These are phyloP conservation scores for Leucogyrophana mollusca DNA, from an alignment of 768 basidiomycete species.

Conservation along the genomic window DNA sequence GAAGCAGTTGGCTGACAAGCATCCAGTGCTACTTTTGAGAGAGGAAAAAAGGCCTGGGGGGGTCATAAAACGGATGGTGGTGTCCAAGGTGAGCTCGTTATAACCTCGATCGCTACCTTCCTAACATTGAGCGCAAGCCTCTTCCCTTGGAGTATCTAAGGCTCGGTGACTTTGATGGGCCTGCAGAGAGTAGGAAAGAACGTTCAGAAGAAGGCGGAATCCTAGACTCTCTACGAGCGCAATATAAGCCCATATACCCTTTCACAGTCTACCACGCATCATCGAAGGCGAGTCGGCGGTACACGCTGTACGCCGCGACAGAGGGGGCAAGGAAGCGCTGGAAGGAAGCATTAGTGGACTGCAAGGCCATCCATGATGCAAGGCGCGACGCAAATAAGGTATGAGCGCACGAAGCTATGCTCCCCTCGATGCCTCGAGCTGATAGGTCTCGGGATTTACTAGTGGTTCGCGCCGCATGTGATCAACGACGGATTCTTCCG, in stretches of 20 bases:
- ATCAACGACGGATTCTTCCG: constrained; percentile 67
- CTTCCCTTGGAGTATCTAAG: constrained; percentile 79
- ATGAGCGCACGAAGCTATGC: too few relatives aligned
- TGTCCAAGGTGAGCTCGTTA: constrained; percentile 52
- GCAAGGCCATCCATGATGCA: constrained; percentile 61
- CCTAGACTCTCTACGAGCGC: constrained; percentile 52
- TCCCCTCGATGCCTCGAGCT: not conserved
- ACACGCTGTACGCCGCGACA: constrained; percentile 67
- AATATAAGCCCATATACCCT: constrained; percentile 61
- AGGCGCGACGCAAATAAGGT: constrained; percentile 77
- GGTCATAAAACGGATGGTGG: constrained; percentile 47
- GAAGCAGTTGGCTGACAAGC: constrained; percentile 7
- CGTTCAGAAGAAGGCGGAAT: constrained; percentile 56
- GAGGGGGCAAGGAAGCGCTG: constrained; percentile 63
- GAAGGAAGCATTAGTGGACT: constrained; percentile 57
- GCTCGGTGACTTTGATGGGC: constrained; percentile 59
- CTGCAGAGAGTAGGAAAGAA: constrained; percentile 64
- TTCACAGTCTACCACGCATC: constrained; percentile 77
- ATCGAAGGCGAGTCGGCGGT: constrained; percentile 53
- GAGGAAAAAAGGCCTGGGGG: constrained; percentile 57
- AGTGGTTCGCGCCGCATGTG: constrained; percentile 68
- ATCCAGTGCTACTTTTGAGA: constrained; percentile 61
- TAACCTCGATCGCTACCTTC: constrained; percentile 5
- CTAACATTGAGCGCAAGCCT: constrained; percentile 46
- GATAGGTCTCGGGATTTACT: constrained; percentile 9